These are phyloP conservation scores for Kewa caespitosa DNA, from an alignment of 179 eudicot species.

Conservation along the genomic window DNA sequence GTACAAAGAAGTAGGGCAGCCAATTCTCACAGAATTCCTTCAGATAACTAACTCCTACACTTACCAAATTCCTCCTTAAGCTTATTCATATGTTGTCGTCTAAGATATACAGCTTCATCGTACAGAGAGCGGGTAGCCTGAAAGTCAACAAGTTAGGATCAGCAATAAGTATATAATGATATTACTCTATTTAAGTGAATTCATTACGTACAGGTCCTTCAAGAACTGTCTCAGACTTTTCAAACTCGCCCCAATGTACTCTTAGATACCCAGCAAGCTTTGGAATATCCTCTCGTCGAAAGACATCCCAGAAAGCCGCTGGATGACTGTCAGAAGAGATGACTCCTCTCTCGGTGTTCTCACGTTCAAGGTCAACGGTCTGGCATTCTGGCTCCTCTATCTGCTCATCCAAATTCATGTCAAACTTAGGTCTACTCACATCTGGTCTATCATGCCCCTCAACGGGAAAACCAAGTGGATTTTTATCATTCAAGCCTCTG, in stretches of 20 bases:
- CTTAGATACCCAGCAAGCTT: slow-evolving; percentile 62
- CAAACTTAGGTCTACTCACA: slow-evolving; percentile 37
- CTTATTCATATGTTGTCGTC: slow-evolving; percentile 56
- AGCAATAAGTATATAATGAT: slow-evolving; percentile 19
- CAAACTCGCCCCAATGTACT: slow-evolving; percentile 53
- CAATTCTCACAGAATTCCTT: slow-evolving; percentile 7
- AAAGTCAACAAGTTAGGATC: slow-evolving; percentile 24
- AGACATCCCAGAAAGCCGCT: slow-evolving; percentile 91
- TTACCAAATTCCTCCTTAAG: slow-evolving; percentile 85
- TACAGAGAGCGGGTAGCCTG: slow-evolving; percentile 62
- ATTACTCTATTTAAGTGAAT: background rate
- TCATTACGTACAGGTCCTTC: slow-evolving; percentile 43
- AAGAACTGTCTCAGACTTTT: slow-evolving; percentile 30
- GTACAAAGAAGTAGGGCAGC: slow-evolving; percentile 8
- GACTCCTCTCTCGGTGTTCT: slow-evolving; percentile 31
- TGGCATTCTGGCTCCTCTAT: slow-evolving; percentile 34
- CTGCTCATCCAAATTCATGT: slow-evolving; percentile 38
- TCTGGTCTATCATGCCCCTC: slow-evolving; percentile 34
- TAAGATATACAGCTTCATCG: slow-evolving; percentile 59
- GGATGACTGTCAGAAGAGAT: slow-evolving; percentile 30
- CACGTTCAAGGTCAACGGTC: slow-evolving; percentile 38
- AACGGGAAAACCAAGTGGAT: slow-evolving; percentile 28
- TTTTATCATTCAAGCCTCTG: slow-evolving; percentile 33
- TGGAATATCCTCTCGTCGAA: slow-evolving; percentile 78
- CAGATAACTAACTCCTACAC: slow-evolving; percentile 16